Base-by-base conservation (phyloP, 192 early-diverging fungal genomes). In the Podochytrium sp. region DNA sequence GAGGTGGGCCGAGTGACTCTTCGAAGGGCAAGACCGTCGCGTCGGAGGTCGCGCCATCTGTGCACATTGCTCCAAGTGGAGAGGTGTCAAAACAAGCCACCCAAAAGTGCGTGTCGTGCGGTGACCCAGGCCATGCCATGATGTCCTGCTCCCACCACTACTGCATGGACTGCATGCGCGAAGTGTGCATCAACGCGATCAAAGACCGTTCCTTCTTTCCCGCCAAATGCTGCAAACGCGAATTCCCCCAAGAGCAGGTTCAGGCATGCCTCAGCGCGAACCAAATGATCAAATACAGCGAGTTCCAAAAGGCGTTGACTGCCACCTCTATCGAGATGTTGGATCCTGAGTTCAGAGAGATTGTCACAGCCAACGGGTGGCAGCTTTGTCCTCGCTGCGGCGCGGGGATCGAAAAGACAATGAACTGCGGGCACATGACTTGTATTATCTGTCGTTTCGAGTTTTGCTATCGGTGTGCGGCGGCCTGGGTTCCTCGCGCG, bases 351-450 rank as follows among this genome's bases (percentile, higher is more conserved):
- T 75, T 75, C 51, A 30, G 49, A 30, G 32, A 38, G 18, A 50
- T 75, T 29, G 73, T 75, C 27, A 53, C 18, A 30, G 47, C 16
- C 18, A 32, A 52, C 39, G 73, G 73, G 4, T 66, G 73, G 59
- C 58, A 75, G 49, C 62, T 75, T 7, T 75, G 73, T 35, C 39
- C 41, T 27, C 7, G 33, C 3, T 75, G 73, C 55, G 73, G 73
- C 12, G 73, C 63, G 38, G 73, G 73, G 10, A 53, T 75, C 37
- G 62, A 75, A 40, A 71, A 37, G 35, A 75, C 3, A 33, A 43
- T 29, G 33, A 65, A 65, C 35, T 75, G 73, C 39, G 65, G 53
- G 18, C 73, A 75, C 37, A 75, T 75, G 73, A 75, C 73, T 12
- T 75, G 73, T 29, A 52, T 32, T 18, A 52, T 75, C 14, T 75